A percentile compares a stretch with the other conserved stretches of the same genome.
These are phyloP conservation scores for Pichia kluyveri DNA, from an alignment of 805 yeast genomes.

Conservation along the genomic window DNA sequence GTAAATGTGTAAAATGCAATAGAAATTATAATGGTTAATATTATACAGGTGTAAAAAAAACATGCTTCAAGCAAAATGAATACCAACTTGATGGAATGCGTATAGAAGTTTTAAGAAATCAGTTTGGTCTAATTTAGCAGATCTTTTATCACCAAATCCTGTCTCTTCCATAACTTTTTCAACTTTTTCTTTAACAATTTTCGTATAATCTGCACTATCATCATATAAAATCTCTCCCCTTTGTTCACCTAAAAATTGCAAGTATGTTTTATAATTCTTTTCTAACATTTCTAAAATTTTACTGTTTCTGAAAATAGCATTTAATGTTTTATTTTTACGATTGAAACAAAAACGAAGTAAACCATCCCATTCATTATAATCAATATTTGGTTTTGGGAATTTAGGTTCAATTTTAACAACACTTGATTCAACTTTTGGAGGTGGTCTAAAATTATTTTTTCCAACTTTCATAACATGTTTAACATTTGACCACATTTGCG, in stretches of 20 bases:
- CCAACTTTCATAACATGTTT: conserved; percentile 99
- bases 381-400: conserved; percentile 87
- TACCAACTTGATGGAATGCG: conserved; percentile 95
- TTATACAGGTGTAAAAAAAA: no score
- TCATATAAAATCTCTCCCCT: conserved; percentile 40
- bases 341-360: conserved; percentile 83
- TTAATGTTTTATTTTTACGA: conserved; percentile 84
- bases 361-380: conserved; percentile 96
- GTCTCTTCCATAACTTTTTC: conserved; percentile 70
- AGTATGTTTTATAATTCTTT: conserved; percentile 75
- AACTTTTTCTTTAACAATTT: conserved; percentile 58
- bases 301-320: conserved; percentile 83
- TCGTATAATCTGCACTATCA: conserved; percentile 30
- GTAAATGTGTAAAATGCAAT: no score
- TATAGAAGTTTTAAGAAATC: conserved; percentile 80
- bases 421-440: conserved; percentile 96
- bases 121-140: conserved; percentile 91
- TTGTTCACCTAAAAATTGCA: conserved; percentile 41
- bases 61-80: conserved; percentile 70
- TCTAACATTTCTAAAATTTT: conserved; percentile 77
- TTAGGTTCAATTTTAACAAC: conserved; percentile 92
- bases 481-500: conserved; percentile 99
- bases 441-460: conserved; percentile 92
- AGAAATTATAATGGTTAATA: no score
- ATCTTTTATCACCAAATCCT: conserved; percentile 74